phyloP scores from a whole-genome alignment of 768 basidiomycete genomes.

The Russula earlei region DNA sequence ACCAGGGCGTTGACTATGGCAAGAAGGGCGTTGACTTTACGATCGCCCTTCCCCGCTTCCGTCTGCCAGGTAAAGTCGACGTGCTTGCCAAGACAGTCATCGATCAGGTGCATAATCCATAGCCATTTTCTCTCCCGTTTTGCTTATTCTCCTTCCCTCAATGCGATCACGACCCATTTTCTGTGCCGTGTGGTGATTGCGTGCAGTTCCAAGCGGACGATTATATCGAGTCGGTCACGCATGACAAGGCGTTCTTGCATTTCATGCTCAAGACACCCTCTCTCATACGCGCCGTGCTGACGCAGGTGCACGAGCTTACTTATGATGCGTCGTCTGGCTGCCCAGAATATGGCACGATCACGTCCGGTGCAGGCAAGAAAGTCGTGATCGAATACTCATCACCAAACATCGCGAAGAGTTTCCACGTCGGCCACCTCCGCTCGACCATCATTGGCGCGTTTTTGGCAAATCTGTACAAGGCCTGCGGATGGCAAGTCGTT shows the following conservation, averaged over 20 bases:
- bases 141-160: background rate
- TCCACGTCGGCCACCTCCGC: slow-evolving; percentile 94
- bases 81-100: slow-evolving; percentile 66
- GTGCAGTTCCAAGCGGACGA: slow-evolving; percentile 76
- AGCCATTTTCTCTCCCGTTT: no score
- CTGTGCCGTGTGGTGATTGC: background rate
- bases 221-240: slow-evolving; percentile 59
- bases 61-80: slow-evolving; percentile 74
- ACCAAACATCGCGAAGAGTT: slow-evolving; percentile 97
- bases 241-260: slow-evolving; percentile 74
- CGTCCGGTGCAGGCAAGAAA: slow-evolving; percentile 69
- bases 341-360: slow-evolving; percentile 78
- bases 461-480: slow-evolving; percentile 79
- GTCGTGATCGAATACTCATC: slow-evolving; percentile 88
- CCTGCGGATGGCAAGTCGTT: slow-evolving; percentile 88
- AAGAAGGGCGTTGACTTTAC: slow-evolving; percentile 92
- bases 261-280: slow-evolving; percentile 62
- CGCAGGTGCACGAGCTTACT: slow-evolving; percentile 66
- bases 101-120: slow-evolving; percentile 39
- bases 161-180: background rate
- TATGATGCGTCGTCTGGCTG: slow-evolving; percentile 46
- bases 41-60: slow-evolving; percentile 85
- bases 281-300: slow-evolving; percentile 58
- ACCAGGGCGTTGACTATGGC: slow-evolving; percentile 77
- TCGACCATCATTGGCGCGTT: slow-evolving; percentile 99